A percentile compares a stretch with the other conserved stretches of the same genome.
These are phyloP conservation scores for Globisporangium okanoganense DNA, from an alignment of 352 stramenopile genomes.

Conservation along the genomic window DNA sequence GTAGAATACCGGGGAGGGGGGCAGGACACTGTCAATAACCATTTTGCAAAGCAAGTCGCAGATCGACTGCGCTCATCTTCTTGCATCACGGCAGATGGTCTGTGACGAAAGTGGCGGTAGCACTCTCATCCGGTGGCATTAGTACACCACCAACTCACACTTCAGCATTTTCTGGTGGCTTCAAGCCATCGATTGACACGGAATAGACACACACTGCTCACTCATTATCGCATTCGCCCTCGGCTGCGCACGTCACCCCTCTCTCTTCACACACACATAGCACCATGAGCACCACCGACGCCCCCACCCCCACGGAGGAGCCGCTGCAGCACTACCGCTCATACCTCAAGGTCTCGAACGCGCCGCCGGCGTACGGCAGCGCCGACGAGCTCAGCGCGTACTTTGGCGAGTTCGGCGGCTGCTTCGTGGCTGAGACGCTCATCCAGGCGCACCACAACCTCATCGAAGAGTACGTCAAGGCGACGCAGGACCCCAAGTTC, in stretches of 20 bases:
- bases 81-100: background rate
- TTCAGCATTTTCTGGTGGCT: background rate
- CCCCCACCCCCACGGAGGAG: background rate
- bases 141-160: background rate
- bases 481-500: slow-evolving; percentile 95
- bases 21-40: too few relatives aligned
- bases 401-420: slow-evolving; percentile 95
- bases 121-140: background rate
- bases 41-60: background rate
- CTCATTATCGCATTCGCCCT: background rate
- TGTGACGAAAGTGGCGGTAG: background rate
- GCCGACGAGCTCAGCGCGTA: slow-evolving; percentile 69
- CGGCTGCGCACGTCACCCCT: background rate
- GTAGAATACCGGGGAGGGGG: too few relatives aligned
- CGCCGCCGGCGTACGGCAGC: slow-evolving; percentile 63
- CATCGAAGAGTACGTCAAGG: slow-evolving; percentile 90
- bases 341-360: slow-evolving; percentile 73
- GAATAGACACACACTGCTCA: background rate
- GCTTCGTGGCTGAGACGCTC: slow-evolving; percentile 97
- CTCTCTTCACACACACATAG: background rate
- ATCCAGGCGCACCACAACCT: slow-evolving; percentile 96
- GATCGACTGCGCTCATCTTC: background rate
- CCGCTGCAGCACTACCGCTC: slow-evolving; percentile 15
- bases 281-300: slow-evolving; percentile 16
- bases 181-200: background rate